Evolutionary conservation across 2,329 filamentous ascomycete genomes (phyloP).

Genomic region (Verticillium klebahnii): DNA sequence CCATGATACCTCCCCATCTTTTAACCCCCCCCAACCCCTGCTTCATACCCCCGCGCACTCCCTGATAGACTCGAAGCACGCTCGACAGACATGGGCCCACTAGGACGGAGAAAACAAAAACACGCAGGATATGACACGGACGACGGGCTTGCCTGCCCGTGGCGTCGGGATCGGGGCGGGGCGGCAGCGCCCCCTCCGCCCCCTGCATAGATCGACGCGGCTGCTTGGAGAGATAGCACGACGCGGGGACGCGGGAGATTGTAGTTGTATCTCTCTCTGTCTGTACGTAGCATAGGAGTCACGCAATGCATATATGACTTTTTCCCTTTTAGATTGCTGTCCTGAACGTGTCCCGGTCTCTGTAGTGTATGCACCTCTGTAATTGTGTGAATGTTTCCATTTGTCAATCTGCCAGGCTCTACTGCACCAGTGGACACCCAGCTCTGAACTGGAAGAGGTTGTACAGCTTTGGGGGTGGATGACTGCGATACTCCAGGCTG

Average conservation of each 20-base stretch:
- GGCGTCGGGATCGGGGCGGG: background rate
- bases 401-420: too few species aligned
- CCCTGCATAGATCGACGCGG: slow-evolving; percentile 3
- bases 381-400: background rate
- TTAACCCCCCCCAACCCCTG: background rate
- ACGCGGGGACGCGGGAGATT: slow-evolving; percentile 6
- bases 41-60: background rate
- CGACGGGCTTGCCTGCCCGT: background rate
- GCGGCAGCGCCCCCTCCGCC: slow-evolving; percentile 2
- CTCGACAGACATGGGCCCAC: background rate
- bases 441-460: too few species aligned
- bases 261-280: slow-evolving; percentile 13
- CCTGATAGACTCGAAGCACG: background rate
- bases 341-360: background rate
- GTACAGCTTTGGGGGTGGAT: too few species aligned
- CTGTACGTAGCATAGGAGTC: slow-evolving; percentile 16
- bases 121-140: background rate
- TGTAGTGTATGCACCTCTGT: background rate
- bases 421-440: too few species aligned
- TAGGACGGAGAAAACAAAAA: background rate
- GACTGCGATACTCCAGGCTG: too few species aligned
- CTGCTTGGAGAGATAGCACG: slow-evolving; percentile 7
- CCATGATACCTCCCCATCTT: slow-evolving; percentile 7
- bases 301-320: slow-evolving; percentile 14
- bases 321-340: slow-evolving; percentile 6